Evolutionary conservation across 768 basidiomycete genomes (phyloP).

Genomic region (Mycena olivaceomarginata): DNA sequence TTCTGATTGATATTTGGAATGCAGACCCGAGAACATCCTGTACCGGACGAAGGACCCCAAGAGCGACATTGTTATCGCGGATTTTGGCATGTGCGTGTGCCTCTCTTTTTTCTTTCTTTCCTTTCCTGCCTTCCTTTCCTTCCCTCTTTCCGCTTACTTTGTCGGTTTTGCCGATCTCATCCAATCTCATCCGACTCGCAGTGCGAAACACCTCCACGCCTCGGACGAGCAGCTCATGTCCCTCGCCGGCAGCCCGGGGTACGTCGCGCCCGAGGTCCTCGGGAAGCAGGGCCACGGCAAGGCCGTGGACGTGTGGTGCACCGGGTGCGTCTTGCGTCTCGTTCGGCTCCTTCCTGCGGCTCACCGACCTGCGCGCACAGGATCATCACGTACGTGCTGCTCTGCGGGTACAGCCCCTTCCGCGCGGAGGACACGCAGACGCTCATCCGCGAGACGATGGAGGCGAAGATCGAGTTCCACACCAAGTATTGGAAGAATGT

Average conservation of each 20-base stretch:
- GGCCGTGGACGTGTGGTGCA: slow-evolving; percentile 95
- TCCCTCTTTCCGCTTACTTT: no score
- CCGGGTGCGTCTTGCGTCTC: slow-evolving; percentile 78
- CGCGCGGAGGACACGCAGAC: slow-evolving; percentile 86
- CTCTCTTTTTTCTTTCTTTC: background rate
- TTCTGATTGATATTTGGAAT: slow-evolving; percentile 28
- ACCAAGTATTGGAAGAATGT: slow-evolving; percentile 96
- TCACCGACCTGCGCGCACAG: slow-evolving; percentile 58
- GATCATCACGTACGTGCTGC: slow-evolving; percentile 95
- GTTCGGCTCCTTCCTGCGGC: background rate
- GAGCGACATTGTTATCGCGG: slow-evolving; percentile 95
- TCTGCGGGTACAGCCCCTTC: slow-evolving; percentile 98
- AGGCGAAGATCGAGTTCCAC: slow-evolving; percentile 92
- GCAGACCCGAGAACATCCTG: slow-evolving; percentile 96
- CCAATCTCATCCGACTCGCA: slow-evolving; percentile 50
- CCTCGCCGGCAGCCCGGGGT: slow-evolving; percentile 90
- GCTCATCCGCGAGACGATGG: slow-evolving; percentile 89
- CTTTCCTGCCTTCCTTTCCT: no score
- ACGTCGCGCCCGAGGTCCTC: slow-evolving; percentile 94
- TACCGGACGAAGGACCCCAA: slow-evolving; percentile 86
- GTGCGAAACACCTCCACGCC: slow-evolving; percentile 88
- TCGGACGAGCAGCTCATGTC: slow-evolving; percentile 82
- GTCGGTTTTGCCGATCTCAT: no score
- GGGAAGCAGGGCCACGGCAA: slow-evolving; percentile 91
- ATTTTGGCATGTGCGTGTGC: slow-evolving; percentile 92